Evolutionary conservation across 2,329 filamentous ascomycete species (phyloP).

Genomic region (Stemphylium beticola): DNA sequence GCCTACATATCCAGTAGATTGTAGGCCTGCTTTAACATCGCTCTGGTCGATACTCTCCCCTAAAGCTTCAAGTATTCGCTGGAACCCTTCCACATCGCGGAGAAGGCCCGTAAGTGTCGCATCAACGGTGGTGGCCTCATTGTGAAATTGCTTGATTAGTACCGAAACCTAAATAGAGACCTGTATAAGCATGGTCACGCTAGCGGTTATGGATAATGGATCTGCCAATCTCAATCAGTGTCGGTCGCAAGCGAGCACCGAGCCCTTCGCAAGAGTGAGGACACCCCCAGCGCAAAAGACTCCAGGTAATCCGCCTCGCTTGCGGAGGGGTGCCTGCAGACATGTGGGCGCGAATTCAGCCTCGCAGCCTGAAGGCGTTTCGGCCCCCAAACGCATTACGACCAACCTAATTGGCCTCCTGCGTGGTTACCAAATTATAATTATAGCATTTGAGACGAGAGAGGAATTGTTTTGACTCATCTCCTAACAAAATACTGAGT

Average conservation of each 20-base stretch:
- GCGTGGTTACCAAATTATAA: too few relatives aligned
- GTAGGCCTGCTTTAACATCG: conserved; percentile 21
- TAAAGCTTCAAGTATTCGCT: conserved; percentile 30
- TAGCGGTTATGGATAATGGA: conserved; percentile 27
- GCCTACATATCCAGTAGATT: conserved; percentile 27
- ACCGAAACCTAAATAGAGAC: conserved; percentile 23
- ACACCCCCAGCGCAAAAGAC: too few relatives aligned
- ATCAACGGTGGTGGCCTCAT: conserved; percentile 28
- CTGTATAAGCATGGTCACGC: conserved; percentile 24
- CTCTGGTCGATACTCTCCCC: conserved; percentile 31
- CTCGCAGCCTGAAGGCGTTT: conserved; percentile 3
- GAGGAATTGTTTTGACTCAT: too few relatives aligned
- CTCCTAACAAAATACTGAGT: too few relatives aligned
- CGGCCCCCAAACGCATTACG: not conserved
- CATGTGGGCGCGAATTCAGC: conserved; percentile 1
- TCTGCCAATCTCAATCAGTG: conserved; percentile 18
- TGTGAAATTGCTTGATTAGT: conserved; percentile 26
- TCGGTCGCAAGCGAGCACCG: too few relatives aligned
- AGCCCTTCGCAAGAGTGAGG: too few relatives aligned
- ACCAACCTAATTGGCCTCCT: too few relatives aligned
- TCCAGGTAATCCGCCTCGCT: conserved; percentile 7
- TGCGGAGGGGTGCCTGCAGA: not conserved
- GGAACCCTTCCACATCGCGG: conserved; percentile 28
- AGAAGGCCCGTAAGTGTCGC: conserved; percentile 27
- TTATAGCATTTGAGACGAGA: too few relatives aligned